Conservation (phyloP, 306 rosid genomes). For the Castanea crenata region DNA sequence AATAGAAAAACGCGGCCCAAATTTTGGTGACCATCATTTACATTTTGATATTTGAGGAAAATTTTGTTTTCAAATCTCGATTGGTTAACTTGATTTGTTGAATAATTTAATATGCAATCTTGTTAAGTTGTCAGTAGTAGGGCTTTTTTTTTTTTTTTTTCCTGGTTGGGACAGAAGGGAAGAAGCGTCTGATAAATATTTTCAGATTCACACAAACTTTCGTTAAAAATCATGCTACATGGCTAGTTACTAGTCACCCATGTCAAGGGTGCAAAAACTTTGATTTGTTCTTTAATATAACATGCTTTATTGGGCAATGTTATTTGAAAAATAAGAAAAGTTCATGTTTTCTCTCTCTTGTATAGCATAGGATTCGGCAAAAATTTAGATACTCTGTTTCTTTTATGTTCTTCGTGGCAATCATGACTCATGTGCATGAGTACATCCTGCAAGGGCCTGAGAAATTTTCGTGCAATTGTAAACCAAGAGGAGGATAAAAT, state of each 20-base stretch:
- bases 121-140: background rate
- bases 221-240: background rate
- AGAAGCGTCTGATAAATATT: background rate
- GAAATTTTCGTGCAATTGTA: background rate
- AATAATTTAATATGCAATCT: background rate
- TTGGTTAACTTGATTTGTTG: conserved; percentile 2
- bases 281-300: background rate
- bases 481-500: background rate
- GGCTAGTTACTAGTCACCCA: background rate
- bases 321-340: background rate
- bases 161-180: too few species aligned
- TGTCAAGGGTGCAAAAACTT: background rate
- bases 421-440: background rate
- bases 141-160: too few species aligned
- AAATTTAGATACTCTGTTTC: background rate
- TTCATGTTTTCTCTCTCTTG: background rate
- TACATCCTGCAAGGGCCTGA: background rate
- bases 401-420: background rate
- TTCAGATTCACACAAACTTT: background rate
- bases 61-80: conserved; percentile 8
- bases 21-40: background rate
- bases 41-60: conserved; percentile 2
- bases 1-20: background rate
- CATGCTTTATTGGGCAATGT: background rate
- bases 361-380: background rate